These are phyloP conservation scores for Castanea sativa DNA, from an alignment of 306 rosid genomes.

Conservation along the genomic window DNA sequence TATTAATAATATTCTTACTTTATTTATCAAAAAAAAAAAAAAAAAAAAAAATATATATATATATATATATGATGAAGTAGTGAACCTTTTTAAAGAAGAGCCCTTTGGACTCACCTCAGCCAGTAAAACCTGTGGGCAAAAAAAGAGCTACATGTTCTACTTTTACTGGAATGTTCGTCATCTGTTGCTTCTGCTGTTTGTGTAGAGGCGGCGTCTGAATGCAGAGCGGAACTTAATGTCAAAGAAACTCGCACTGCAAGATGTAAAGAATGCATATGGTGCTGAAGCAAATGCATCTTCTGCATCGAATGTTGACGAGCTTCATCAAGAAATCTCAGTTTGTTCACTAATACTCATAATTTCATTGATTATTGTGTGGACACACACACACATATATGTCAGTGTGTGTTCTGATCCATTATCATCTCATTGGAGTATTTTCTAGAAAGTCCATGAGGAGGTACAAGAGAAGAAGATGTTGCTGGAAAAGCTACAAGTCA, in stretches of 20 bases:
- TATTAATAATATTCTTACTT: too few species aligned
- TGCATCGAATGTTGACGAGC: constrained; percentile 67
- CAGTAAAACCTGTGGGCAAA: too few species aligned
- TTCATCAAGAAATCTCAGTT: constrained; percentile 68
- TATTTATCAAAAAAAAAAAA: too few species aligned
- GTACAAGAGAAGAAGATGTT: constrained; percentile 33
- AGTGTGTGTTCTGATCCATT: not conserved
- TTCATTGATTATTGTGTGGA: not conserved
- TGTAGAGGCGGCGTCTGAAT: constrained; percentile 47
- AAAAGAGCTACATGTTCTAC: too few species aligned
- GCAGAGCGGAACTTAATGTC: constrained; percentile 39
- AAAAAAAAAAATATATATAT: too few species aligned
- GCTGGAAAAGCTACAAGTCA: constrained; percentile 40
- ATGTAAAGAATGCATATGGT: constrained; percentile 34
- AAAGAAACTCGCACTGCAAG: constrained; percentile 56
- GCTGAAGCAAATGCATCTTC: constrained; percentile 51
- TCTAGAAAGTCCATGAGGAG: constrained; percentile 52
- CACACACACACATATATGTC: not conserved
- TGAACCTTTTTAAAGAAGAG: too few species aligned
- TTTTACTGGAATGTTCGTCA: too few species aligned
- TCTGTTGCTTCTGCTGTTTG: not conserved
- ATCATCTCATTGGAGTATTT: constrained; percentile 25
- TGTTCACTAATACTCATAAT: constrained; percentile 29
- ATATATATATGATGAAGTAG: too few species aligned
- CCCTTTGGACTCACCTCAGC: too few species aligned